These are phyloP conservation scores for Baorangia bicolor DNA, from an alignment of 768 basidiomycete species.

Conservation along the genomic window DNA sequence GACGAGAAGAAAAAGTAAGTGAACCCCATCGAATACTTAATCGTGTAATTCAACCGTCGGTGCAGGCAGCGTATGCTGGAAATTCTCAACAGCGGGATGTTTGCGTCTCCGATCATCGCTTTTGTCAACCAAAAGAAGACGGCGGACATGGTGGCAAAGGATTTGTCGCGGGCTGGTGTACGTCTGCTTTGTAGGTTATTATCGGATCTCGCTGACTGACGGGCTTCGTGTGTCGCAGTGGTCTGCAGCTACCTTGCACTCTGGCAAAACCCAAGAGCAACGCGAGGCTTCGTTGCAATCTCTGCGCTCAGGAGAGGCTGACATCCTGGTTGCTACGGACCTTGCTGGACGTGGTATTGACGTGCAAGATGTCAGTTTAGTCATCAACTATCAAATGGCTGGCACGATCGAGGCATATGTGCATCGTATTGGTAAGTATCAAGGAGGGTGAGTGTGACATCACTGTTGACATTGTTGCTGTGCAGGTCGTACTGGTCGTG, in stretches of 20 bases:
- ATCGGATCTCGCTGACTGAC: background rate
- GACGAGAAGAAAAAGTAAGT: slow-evolving; percentile 97
- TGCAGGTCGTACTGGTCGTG: slow-evolving; percentile 94
- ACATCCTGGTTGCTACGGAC: slow-evolving; percentile 95
- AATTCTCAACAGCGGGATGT: slow-evolving; percentile 85
- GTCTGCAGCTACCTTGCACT: slow-evolving; percentile 89
- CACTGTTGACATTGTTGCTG: slow-evolving; percentile 1
- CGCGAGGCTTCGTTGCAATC: slow-evolving; percentile 90
- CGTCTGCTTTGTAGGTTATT: slow-evolving; percentile 30
- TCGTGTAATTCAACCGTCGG: slow-evolving; percentile 3
- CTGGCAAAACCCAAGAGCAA: slow-evolving; percentile 97
- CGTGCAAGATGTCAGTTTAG: slow-evolving; percentile 92
- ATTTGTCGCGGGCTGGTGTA: slow-evolving; percentile 85
- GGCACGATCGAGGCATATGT: slow-evolving; percentile 96
- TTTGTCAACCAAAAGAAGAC: slow-evolving; percentile 99
- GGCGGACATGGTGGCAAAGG: slow-evolving; percentile 96
- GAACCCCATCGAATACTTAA: background rate
- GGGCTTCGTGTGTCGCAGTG: slow-evolving; percentile 50
- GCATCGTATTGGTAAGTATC: slow-evolving; percentile 85
- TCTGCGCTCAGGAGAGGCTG: slow-evolving; percentile 80
- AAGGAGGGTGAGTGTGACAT: background rate
- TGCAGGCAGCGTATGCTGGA: slow-evolving; percentile 80
- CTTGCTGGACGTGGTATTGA: slow-evolving; percentile 98
- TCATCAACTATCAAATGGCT: slow-evolving; percentile 98
- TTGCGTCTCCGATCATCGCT: slow-evolving; percentile 90